A percentile compares a stretch with the other conserved stretches of the same genome.
Conservation (phyloP, 129 eudicot genomes). For the Glebionis coronaria region DNA sequence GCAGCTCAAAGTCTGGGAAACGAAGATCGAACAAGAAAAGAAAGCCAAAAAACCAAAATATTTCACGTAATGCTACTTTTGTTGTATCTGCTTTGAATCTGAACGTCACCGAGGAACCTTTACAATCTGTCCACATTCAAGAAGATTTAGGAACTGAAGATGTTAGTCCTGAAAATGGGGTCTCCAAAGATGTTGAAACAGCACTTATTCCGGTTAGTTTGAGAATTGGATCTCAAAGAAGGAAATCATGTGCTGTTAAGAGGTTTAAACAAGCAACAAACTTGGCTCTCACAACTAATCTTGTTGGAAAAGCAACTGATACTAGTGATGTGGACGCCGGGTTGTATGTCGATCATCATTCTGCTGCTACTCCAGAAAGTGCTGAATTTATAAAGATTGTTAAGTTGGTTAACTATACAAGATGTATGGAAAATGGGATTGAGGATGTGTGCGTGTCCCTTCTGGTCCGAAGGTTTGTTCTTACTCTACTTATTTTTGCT, state of each 20-base stretch:
- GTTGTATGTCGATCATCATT: conserved; percentile 14
- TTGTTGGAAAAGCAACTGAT: background rate
- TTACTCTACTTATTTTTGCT: background rate
- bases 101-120: conserved; percentile 38
- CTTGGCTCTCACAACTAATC: conserved; percentile 22
- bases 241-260: conserved; percentile 81
- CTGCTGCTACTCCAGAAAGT: conserved; percentile 23
- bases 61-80: conserved; percentile 43
- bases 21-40: no score
- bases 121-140: conserved; percentile 23
- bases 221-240: conserved; percentile 50
- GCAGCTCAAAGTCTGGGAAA: conserved; percentile 28
- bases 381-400: conserved; percentile 51
- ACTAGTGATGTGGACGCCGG: conserved; percentile 26
- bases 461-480: conserved; percentile 69
- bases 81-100: conserved; percentile 36
- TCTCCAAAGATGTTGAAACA: conserved; percentile 28
- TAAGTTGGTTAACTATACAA: conserved; percentile 65
- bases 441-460: conserved; percentile 70
- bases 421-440: conserved; percentile 33
- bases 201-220: conserved; percentile 41
- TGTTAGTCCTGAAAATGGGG: conserved; percentile 30
- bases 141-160: conserved; percentile 28
- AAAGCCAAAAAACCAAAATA: background rate
- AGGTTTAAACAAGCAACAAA: conserved; percentile 60